Conservation (phyloP, 192 early-diverging fungal genomes). For the Polychytrium aggregatum region DNA sequence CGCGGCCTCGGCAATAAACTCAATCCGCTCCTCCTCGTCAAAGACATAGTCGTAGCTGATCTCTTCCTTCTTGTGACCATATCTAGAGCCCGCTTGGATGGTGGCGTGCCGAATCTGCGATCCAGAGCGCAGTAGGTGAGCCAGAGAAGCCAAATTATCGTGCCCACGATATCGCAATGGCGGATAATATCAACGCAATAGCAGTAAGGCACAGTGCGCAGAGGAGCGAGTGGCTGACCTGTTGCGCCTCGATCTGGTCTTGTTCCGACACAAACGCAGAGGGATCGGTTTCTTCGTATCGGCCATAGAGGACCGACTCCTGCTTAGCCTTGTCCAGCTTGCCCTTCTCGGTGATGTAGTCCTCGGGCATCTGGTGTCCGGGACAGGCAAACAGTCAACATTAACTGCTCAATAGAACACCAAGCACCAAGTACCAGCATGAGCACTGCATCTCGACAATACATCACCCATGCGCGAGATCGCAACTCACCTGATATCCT, state of each 20-base stretch:
- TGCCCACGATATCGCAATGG: too few species aligned
- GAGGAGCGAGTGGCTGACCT: slow-evolving; percentile 46
- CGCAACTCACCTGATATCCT: too few species aligned
- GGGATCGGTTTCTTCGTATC: slow-evolving; percentile 76
- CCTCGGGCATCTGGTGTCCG: slow-evolving; percentile 47
- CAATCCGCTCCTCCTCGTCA: slow-evolving; percentile 75
- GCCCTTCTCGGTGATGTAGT: slow-evolving; percentile 97
- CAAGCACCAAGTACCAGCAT: too few species aligned
- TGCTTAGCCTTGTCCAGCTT: slow-evolving; percentile 94
- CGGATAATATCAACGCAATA: neutral
- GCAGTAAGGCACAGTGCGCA: neutral
- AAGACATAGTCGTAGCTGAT: slow-evolving; percentile 88
- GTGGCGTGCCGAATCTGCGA: too few species aligned
- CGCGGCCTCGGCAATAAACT: slow-evolving; percentile 74
- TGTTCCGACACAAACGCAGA: slow-evolving; percentile 70
- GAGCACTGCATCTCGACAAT: too few species aligned
- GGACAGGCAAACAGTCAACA: too few species aligned
- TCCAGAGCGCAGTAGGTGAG: too few species aligned
- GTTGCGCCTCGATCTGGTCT: slow-evolving; percentile 85
- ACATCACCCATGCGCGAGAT: too few species aligned
- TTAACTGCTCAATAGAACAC: too few species aligned
- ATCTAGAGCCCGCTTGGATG: too few species aligned
- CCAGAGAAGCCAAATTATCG: too few species aligned
- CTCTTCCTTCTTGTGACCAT: too few species aligned
- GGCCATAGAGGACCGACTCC: slow-evolving; percentile 70